Conservation (phyloP, 179 eudicot genomes). For the Corrigiola litoralis region DNA sequence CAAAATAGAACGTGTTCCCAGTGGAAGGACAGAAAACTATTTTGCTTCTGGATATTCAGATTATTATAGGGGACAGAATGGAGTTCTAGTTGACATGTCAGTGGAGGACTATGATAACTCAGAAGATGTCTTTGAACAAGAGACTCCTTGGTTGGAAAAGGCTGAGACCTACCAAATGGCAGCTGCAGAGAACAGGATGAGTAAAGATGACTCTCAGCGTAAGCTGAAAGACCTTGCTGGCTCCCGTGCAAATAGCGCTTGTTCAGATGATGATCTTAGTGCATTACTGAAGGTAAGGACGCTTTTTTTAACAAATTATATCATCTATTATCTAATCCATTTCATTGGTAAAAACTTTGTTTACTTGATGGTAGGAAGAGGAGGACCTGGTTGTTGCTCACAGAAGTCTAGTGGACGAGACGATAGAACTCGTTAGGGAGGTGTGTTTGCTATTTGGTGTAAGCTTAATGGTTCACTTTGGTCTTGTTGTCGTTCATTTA, state of each 20-base stretch:
- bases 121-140: constrained; percentile 59
- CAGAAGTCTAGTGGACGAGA: constrained; percentile 83
- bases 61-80: constrained; percentile 30
- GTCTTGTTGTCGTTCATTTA: neutral
- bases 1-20: constrained; percentile 43
- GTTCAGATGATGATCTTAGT: constrained; percentile 67
- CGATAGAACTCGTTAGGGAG: constrained; percentile 91
- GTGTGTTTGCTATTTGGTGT: constrained; percentile 28
- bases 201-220: constrained; percentile 31
- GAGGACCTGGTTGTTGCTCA: constrained; percentile 93
- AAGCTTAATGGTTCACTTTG: neutral
- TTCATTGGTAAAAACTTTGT: no score
- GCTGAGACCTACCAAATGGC: constrained; percentile 35
- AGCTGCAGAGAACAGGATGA: constrained; percentile 38
- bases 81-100: constrained; percentile 22
- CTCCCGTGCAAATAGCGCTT: constrained; percentile 22
- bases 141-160: constrained; percentile 49
- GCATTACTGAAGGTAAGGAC: constrained; percentile 55
- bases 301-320: no score
- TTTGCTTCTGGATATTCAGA: constrained; percentile 23
- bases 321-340: no score
- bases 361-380: constrained; percentile 58
- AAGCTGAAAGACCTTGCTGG: constrained; percentile 42
- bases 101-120: constrained; percentile 50
- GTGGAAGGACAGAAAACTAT: constrained; percentile 42